Evolutionary conservation across 345 rosid genomes (phyloP), one percentile per base, ranked within the genome.

Genomic region (Hibiscus trionum): DNA sequence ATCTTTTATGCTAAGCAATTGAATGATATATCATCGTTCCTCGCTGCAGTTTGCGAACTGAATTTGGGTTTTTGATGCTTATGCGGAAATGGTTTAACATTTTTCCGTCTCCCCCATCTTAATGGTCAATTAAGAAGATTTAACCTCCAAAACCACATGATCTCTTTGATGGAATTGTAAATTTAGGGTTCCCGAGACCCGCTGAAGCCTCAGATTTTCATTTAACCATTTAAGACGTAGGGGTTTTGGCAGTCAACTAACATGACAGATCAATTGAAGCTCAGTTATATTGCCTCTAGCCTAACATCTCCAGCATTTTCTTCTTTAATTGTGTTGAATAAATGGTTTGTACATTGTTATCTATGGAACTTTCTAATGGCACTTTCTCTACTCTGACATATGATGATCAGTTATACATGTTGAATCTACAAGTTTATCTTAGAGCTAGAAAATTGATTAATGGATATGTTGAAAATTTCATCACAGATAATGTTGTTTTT

Each of bases 401-500:
- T 57, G 27, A 39, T 1, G 11, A 7, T 50, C 2, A 16, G 14
- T 27, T 67, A 49, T 17, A 15, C 11, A 26, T 16, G 44, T 50
- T 31, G 42, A n/a, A 69, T n/a, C 29, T 27, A 46, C 5, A 33
- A 31, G 16, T 52, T 31, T 69, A 50, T n/a, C 31, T 4, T 49
- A 16, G 21, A 67, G 37, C 57, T 50, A 16, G 58, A 47, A 15
- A 15, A 49, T 46, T 0, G 4, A 66, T 21, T 10, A 8, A 67
- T 12, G 0, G 37, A 67, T 69, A 26, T 44, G 47, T 53, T 33
- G 11, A 11, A 11, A 31, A 11, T 27, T 31, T 21, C 14, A 59
- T 44, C 35, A 71, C 72, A 67, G 44, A 31, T 70, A 10, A 26
- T 57, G 15, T 10, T 8, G 39, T 47, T 49, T 72, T 77, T 26